Evolutionary conservation across 1,139 yeast species (phyloP).

Genomic region (Wickerhamiella infanticola): DNA sequence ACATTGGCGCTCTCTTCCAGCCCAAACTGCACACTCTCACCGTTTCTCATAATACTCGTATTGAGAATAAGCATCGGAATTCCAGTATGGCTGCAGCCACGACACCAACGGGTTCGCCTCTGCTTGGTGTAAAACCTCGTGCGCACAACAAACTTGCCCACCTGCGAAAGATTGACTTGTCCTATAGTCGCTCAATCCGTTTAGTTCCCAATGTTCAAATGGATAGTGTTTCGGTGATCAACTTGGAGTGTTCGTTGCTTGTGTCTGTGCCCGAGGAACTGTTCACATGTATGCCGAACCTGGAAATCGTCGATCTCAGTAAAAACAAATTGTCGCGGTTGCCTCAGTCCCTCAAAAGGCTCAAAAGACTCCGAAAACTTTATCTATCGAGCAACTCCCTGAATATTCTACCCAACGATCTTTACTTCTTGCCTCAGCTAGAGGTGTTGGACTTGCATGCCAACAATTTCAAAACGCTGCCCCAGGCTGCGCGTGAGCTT

Average conservation of each 20-base stretch:
- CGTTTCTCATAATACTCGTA: not conserved
- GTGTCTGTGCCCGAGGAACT: constrained; percentile 57
- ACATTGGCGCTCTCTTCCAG: constrained; percentile 35
- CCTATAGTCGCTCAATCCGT: constrained; percentile 71
- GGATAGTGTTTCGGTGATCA: constrained; percentile 51
- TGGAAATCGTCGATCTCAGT: constrained; percentile 65
- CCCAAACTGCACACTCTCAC: not conserved
- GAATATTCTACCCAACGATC: constrained; percentile 51
- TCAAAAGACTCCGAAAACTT: constrained; percentile 45
- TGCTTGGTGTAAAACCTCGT: not conserved
- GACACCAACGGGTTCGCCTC: not conserved
- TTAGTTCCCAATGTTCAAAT: constrained; percentile 46
- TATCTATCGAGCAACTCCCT: constrained; percentile 66
- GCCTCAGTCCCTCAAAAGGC: constrained; percentile 51
- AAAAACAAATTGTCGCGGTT: constrained; percentile 67
- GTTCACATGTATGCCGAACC: constrained; percentile 42
- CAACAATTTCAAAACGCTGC: constrained; percentile 62
- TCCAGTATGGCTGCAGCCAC: not conserved
- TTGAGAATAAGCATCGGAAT: constrained; percentile 1
- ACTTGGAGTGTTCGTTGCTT: constrained; percentile 67
- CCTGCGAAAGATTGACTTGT: constrained; percentile 31
- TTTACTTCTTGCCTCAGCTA: constrained; percentile 46
- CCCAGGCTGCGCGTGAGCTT: constrained; percentile 54
- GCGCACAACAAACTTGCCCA: not conserved
- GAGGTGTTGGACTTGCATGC: constrained; percentile 69